Percentiles rank a stretch among this genome's conserved stretches.
Evolutionary conservation across 768 basidiomycete genomes (phyloP).

Genomic region (Clathrus columnatus): DNA sequence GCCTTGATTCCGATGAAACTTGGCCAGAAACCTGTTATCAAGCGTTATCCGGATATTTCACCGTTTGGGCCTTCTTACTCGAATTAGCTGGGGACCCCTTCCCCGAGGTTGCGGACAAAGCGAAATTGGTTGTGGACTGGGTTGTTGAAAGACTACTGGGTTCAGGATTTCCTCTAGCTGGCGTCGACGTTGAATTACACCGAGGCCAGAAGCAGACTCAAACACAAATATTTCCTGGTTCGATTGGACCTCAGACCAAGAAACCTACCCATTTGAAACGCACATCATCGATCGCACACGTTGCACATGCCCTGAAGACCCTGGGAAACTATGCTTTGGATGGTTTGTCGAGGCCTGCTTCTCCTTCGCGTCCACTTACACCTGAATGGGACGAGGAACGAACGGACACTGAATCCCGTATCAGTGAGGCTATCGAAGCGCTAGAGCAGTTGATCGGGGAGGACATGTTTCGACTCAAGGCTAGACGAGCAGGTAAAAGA

Average conservation of each 20-base stretch:
- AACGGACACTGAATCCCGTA: background rate
- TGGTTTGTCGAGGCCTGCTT: constrained; percentile 1
- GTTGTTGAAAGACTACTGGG: constrained; percentile 84
- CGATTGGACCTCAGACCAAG: constrained; percentile 22
- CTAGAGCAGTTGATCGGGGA: constrained; percentile 89
- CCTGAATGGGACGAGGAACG: background rate
- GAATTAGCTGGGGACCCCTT: constrained; percentile 92
- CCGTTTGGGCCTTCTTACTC: constrained; percentile 79
- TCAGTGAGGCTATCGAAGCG: constrained; percentile 54
- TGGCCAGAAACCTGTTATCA: constrained; percentile 70
- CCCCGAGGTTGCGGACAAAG: constrained; percentile 83
- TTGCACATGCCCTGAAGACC: constrained; percentile 5
- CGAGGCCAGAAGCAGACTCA: constrained; percentile 22
- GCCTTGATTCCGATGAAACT: constrained; percentile 46
- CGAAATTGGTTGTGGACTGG: constrained; percentile 88
- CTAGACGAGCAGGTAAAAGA: constrained; percentile 69
- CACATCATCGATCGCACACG: constrained; percentile 6
- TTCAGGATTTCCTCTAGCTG: constrained; percentile 30
- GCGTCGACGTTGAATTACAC: constrained; percentile 14
- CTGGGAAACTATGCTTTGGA: constrained; percentile 6
- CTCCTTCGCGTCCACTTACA: background rate
- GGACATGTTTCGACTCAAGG: constrained; percentile 84
- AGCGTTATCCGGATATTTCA: constrained; percentile 85
- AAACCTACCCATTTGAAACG: constrained; percentile 1
- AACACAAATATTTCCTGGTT: constrained; percentile 41